Evolutionary conservation across 2,329 filamentous ascomycete genomes (phyloP).

Genomic region (Cladosporium sp.): DNA sequence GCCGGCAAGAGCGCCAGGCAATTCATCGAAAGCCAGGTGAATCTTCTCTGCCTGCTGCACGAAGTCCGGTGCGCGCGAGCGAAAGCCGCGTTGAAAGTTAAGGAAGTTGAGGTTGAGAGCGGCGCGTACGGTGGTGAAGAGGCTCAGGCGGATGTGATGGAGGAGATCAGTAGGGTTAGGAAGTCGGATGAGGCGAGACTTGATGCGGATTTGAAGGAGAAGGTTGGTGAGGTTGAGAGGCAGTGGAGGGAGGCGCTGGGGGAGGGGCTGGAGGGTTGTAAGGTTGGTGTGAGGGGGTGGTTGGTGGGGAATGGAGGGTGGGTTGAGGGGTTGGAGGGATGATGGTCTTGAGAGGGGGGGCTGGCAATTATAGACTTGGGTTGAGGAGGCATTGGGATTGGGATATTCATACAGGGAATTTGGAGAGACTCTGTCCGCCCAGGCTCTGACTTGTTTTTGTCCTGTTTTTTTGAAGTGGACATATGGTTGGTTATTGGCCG

Average conservation of each 20-base stretch:
- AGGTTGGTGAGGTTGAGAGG: constrained; percentile 82
- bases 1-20: constrained; percentile 92
- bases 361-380: too few relatives aligned
- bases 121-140: constrained; percentile 24
- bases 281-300: constrained; percentile 67
- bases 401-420: too few relatives aligned
- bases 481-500: too few relatives aligned
- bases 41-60: constrained; percentile 82
- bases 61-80: constrained; percentile 80
- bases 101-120: constrained; percentile 57
- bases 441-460: too few relatives aligned
- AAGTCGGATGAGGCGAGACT: constrained; percentile 64
- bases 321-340: constrained; percentile 60
- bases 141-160: constrained; percentile 21
- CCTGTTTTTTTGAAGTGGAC: too few relatives aligned
- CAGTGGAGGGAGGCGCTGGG: constrained; percentile 90
- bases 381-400: too few relatives aligned
- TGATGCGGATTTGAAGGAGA: constrained; percentile 87
- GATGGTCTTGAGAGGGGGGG: constrained; percentile 7
- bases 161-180: constrained; percentile 40
- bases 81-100: constrained; percentile 60
- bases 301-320: constrained; percentile 76
- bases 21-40: constrained; percentile 93
- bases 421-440: too few relatives aligned
- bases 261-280: constrained; percentile 66